Base-by-base conservation (phyloP, 176 grass and related monocot genomes). In the Oropetium thomaeum region DNA sequence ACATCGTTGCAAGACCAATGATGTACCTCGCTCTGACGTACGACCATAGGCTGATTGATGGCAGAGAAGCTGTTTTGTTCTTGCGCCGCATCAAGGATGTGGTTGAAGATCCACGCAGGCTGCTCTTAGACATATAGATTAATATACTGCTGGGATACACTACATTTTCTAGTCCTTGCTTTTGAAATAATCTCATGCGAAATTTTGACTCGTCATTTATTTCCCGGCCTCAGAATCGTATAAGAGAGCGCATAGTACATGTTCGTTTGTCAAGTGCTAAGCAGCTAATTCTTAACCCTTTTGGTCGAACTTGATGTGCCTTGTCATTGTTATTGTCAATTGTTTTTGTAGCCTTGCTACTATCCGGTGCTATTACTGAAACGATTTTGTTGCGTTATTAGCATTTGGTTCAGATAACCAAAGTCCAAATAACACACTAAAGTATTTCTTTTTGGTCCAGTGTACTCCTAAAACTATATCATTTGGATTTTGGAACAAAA, bases 1-100 rank as follows among this genome's bases (percentile, higher is more conserved):
- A 17, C 78, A 84, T 93, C 20, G 34, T 89, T 51, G 62, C 90
- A 22, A 85, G 84, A 38, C 87, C 90, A 31, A 84, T 93, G 87
- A 93, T 93, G 87, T 89, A 93, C 76, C 62, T 89, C 59, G 87
- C 90, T 28, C 76, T 93, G 84, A 87, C 84, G 15, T 93, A 93
- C n/a, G 90, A 93, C 75, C 90, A 93, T 47, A 83, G 90, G 71
- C 29, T 93, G 43, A 89, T 89, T 0, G 90, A 93, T 84, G 87
- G 90, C 8, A 87, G 90, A 87, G 87, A 89, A 62, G 90, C 87
- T 26, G 81, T 93, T 20, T 77, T 93, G 31, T 93, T 93, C 67
- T 65, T 93, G 58, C 83, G 76, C 27, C 75, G 86, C n/a, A 92
- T 92, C 62, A 93, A 93, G 75, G 90, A 93, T 73, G 80, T 93